Base-by-base conservation (phyloP, 495 filamentous ascomycete species). In the Echria macrotheca region DNA sequence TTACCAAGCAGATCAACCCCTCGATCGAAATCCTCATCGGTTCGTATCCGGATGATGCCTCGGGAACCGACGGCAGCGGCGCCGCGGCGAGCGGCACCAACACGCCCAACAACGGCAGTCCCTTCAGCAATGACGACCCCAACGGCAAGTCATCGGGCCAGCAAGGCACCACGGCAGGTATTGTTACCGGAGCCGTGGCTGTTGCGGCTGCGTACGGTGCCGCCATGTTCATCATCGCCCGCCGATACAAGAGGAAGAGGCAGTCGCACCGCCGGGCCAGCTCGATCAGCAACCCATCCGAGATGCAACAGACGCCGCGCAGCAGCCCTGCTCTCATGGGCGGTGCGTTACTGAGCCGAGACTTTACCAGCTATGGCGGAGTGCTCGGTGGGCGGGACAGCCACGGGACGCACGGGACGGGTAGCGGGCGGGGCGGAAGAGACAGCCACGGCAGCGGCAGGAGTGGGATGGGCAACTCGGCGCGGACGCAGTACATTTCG, bases 221-320 rank as follows among this genome's bases (percentile, higher is more conserved):
- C n/a, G 94, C 88, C 65, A 97, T 98, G 93, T 94, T 97, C 70
- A 85, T 91, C 64, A 79, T 97, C 54, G 93, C 93, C 19, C 80
- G 94, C 37, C 78, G 93, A 51, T 98, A 97, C 79, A 90, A 89
- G 75, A 85, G 85, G 70, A 85, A 84, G 72, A 86, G 83, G 71
- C 79, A 84, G 62, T 69, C 80, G 49, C 93, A 97, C 69, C 77
- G 81, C 52, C 85, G 94, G 42, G 77, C 84, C 41, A 85, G 79
- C 72, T 89, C 85, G 28, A 66, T 89, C 57, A 70, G 69, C 48
- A 72, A 58, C 47, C 67, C 68, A 26, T 63, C 69, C 21, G 71
- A 74, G 12, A 80, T 80, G 75, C 73, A 69, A 52, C 74, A 79
- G 53, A 68, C 69, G 11, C 75, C 77, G 56, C 79, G 74, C 59